A percentile compares a stretch with the other conserved stretches of the same genome.
phyloP scores from a whole-genome alignment of 768 basidiomycete species.

The Leccinum ochraceum region DNA sequence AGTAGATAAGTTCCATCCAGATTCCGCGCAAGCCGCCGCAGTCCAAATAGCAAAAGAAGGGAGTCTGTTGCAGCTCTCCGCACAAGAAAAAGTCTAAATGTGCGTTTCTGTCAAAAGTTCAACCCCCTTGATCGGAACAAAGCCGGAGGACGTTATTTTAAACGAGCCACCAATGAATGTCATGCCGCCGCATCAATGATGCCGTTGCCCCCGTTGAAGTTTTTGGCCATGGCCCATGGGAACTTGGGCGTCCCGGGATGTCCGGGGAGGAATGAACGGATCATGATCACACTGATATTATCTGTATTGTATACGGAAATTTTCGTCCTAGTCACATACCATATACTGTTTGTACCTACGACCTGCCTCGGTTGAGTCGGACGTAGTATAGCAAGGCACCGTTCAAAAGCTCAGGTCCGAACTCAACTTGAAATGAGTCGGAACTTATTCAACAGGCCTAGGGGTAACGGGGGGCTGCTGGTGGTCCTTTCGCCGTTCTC shows the following conservation, averaged over 20 bases:
- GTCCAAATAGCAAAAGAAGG: background rate
- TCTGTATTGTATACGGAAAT: background rate
- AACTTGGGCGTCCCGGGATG: background rate
- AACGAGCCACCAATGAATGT: background rate
- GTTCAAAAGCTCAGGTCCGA: background rate
- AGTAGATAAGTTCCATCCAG: background rate
- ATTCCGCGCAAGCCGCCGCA: background rate
- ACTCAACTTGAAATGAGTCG: background rate
- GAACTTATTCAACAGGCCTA: background rate
- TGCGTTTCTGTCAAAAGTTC: conserved; percentile 13
- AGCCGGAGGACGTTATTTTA: background rate
- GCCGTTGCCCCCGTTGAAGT: background rate
- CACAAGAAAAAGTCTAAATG: conserved; percentile 21
- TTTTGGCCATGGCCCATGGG: background rate
- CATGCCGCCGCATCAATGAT: background rate
- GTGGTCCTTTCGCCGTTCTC: background rate
- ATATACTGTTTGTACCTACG: background rate
- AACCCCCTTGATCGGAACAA: conserved; percentile 10
- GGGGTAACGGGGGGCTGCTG: background rate
- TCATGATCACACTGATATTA: background rate
- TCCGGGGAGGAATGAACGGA: background rate
- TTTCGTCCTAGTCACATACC: background rate
- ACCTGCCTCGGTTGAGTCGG: background rate
- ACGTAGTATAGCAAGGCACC: background rate
- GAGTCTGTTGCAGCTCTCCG: background rate